A percentile compares a stretch with the other conserved stretches of the same genome.
These are phyloP conservation scores for Tricholoma hemisulphureum DNA, from an alignment of 768 basidiomycete species.

Conservation along the genomic window DNA sequence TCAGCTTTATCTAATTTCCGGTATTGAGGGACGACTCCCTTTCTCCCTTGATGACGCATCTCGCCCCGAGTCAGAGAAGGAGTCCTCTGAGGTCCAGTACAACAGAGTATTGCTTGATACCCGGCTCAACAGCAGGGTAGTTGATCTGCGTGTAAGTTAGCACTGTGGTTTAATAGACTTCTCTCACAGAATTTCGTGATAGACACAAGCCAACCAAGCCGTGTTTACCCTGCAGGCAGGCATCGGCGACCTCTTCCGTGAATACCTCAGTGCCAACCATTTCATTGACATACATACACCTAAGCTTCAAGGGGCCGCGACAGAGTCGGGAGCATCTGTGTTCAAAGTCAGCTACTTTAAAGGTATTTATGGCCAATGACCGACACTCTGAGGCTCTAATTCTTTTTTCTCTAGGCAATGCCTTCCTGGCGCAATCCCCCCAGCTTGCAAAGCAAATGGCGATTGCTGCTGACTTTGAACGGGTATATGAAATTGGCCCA, in stretches of 20 bases:
- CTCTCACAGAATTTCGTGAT: conserved; percentile 8
- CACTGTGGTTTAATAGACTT: neutral
- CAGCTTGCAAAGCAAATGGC: conserved; percentile 99
- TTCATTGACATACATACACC: conserved; percentile 98
- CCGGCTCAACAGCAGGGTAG: conserved; percentile 88
- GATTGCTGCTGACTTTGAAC: conserved; percentile 96
- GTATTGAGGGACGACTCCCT: conserved; percentile 75
- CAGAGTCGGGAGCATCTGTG: conserved; percentile 94
- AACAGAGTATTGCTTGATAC: conserved; percentile 89
- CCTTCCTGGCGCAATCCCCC: conserved; percentile 94
- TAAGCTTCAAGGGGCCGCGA: conserved; percentile 95
- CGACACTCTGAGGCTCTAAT: neutral
- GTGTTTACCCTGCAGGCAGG: conserved; percentile 90
- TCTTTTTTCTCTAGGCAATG: conserved; percentile 53
- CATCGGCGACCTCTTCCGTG: conserved; percentile 86
- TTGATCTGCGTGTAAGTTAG: conserved; percentile 82
- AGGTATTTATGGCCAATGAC: conserved; percentile 42
- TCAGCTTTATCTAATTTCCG: conserved; percentile 80
- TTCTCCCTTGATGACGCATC: conserved; percentile 93
- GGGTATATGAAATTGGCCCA: conserved; percentile 95
- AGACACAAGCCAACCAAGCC: conserved; percentile 95
- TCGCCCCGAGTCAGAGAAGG: conserved; percentile 73
- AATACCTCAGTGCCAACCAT: conserved; percentile 66
- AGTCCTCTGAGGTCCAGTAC: conserved; percentile 56
- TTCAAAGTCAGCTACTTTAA: conserved; percentile 99